Evolutionary conservation across 352 stramenopile species (phyloP).

Genomic region (Globisporangium carolinianum): DNA sequence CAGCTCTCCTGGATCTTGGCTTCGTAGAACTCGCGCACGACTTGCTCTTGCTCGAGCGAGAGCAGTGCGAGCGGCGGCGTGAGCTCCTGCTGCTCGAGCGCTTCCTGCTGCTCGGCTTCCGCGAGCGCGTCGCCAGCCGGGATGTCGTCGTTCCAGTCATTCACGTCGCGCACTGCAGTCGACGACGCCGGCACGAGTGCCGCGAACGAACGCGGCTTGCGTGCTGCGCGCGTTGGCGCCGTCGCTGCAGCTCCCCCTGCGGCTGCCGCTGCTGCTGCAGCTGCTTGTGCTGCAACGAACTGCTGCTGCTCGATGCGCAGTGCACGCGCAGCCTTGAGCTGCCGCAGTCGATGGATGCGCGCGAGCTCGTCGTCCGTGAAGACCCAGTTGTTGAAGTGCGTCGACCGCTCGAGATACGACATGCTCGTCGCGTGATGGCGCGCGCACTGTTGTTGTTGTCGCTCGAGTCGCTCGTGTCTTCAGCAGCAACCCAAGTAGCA

Average conservation of each 20-base stretch:
- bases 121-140: slow-evolving; percentile 23
- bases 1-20: slow-evolving; percentile 81
- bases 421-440: slow-evolving; percentile 20
- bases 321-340: slow-evolving; percentile 54
- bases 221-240: slow-evolving; percentile 13
- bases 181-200: slow-evolving; percentile 61
- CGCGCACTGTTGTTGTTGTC: background rate
- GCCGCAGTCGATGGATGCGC: slow-evolving; percentile 45
- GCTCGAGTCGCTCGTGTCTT: background rate
- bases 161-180: slow-evolving; percentile 47
- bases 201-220: slow-evolving; percentile 76
- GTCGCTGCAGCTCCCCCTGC: slow-evolving; percentile 7
- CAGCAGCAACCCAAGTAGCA: background rate
- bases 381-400: slow-evolving; percentile 88
- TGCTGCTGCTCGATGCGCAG: slow-evolving; percentile 61
- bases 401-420: slow-evolving; percentile 79
- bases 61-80: slow-evolving; percentile 53
- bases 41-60: slow-evolving; percentile 45
- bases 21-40: slow-evolving; percentile 72
- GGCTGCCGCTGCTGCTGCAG: slow-evolving; percentile 2
- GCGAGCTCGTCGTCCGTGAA: slow-evolving; percentile 59
- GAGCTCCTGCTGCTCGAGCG: slow-evolving; percentile 37
- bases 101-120: slow-evolving; percentile 37
- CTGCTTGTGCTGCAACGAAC: slow-evolving; percentile 20
- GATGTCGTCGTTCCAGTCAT: slow-evolving; percentile 74